Percentiles rank a stretch among this genome's conserved stretches.
These are phyloP conservation scores for Exophiala bonariae DNA, from an alignment of 2,329 filamentous ascomycete genomes.

Conservation along the genomic window DNA sequence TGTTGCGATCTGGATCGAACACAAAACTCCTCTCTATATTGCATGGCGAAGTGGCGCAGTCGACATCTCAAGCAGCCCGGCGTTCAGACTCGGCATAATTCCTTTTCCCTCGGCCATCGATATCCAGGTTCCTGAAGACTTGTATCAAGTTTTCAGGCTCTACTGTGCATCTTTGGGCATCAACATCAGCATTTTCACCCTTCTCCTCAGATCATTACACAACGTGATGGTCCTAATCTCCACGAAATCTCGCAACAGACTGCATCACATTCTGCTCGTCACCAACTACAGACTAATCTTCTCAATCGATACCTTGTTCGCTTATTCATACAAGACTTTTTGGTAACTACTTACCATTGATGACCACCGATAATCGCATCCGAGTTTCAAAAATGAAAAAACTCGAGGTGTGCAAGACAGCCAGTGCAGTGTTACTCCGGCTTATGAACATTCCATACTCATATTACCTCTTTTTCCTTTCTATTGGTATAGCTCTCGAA, in stretches of 20 bases:
- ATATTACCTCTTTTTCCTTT: no score
- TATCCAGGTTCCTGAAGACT: slow-evolving; percentile 6
- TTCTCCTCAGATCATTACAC: neutral
- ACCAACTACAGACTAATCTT: slow-evolving; percentile 21
- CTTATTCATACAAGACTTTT: slow-evolving; percentile 24
- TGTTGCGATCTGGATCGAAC: slow-evolving; percentile 4
- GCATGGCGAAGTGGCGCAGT: slow-evolving; percentile 19
- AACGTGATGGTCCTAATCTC: slow-evolving; percentile 4
- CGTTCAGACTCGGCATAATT: slow-evolving; percentile 10
- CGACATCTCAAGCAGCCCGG: slow-evolving; percentile 3
- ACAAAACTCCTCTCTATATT: slow-evolving; percentile 15
- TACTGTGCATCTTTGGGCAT: neutral
- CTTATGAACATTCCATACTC: no score
- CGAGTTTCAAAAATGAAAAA: no score
- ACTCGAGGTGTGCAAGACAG: no score
- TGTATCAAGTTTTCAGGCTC: neutral
- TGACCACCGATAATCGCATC: no score
- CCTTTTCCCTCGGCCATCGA: slow-evolving; percentile 3
- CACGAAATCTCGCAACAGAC: slow-evolving; percentile 2
- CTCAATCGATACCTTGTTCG: slow-evolving; percentile 26
- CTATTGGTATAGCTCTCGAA: no score
- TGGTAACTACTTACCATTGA: slow-evolving; percentile 1
- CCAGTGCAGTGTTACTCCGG: no score
- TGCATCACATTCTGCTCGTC: slow-evolving; percentile 11
- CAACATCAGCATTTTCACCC: no score